Conservation (phyloP, 768 basidiomycete genomes). For the Piloderma croceum region DNA sequence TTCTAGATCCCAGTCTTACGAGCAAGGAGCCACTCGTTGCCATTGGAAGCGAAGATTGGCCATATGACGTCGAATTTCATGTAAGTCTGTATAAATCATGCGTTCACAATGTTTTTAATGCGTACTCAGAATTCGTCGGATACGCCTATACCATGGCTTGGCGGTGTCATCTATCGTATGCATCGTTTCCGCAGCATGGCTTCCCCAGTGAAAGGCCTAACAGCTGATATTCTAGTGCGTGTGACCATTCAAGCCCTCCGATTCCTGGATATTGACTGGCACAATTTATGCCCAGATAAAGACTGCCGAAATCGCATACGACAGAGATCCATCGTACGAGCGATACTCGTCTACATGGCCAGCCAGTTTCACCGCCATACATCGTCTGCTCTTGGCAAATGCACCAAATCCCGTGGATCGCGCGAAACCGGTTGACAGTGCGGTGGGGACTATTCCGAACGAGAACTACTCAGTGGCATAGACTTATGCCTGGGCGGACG, state of each 20-base stretch:
- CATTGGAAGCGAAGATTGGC: constrained; percentile 69
- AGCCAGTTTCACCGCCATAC: constrained; percentile 5
- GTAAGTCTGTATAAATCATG: constrained; percentile 38
- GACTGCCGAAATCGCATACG: constrained; percentile 64
- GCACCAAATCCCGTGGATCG: not conserved
- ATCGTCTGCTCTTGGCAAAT: not conserved
- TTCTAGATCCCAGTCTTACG: constrained; percentile 56
- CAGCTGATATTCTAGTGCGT: constrained; percentile 74
- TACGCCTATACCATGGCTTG: constrained; percentile 40
- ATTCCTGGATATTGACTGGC: not conserved
- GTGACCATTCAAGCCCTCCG: not conserved
- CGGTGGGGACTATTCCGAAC: not conserved
- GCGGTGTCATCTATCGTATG: constrained; percentile 61
- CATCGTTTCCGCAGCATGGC: constrained; percentile 76
- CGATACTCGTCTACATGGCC: constrained; percentile 54
- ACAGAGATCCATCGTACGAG: constrained; percentile 41
- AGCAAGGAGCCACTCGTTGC: constrained; percentile 43
- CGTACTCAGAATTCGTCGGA: constrained; percentile 52
- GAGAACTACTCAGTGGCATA: too few species aligned
- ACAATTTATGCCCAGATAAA: constrained; percentile 46
- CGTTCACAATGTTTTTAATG: constrained; percentile 2
- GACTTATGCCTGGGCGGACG: too few species aligned
- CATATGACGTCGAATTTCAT: constrained; percentile 65
- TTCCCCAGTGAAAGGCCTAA: constrained; percentile 81
- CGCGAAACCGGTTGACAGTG: not conserved